Base-by-base conservation (phyloP, 768 basidiomycete genomes). In the Lyophyllum shimeji region DNA sequence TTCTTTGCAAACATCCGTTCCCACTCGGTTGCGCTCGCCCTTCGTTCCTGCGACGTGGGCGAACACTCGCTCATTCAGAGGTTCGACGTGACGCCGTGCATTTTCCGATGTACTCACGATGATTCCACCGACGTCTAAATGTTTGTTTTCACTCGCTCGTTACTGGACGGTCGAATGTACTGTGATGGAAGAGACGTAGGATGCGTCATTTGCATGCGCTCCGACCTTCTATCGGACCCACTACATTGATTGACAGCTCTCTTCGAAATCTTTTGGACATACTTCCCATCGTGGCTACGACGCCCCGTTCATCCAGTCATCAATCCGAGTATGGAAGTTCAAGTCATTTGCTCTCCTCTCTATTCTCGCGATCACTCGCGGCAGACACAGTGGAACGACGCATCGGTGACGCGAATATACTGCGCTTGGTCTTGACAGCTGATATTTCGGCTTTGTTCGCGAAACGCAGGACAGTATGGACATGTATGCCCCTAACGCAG, bases 41-140 rank as follows among this genome's bases (percentile, higher is more conserved):
- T 43, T 24, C 23, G 21, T 20, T 6, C 31, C 37, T 46, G n/a
- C 8, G 21, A 27, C 27, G 2, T 29, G 25, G 27, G n/a, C 29
- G 46, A 27, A 37, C 23, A 45, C 21, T 49, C 33, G 3, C 48
- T n/a, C 7, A 11, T 23, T 23, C 18, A 34, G 24, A 33, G 4
- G 29, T 29, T 18, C 3, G 21, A 50, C 17, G 15, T 8, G 7
- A 37, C n/a, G 29, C 54, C 49, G 54, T 23, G 56, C 42, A 60
- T 58, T 56, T 33, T 54, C 59, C 62, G 54, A 60, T 27, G 44
- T 53, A 58, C 46, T 39, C 43, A 55, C 44, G 52, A 52, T 29
- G 20, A 23, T 49, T 44, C 42, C 27, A 52, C 40, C 27, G n/a
- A 44, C 21, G 43, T 43, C 44, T 6, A 49, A 18, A n/a, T 29